Percentiles rank a stretch among this genome's conserved stretches.
These are phyloP conservation scores for Fusarium sp. DNA, from an alignment of 2,329 filamentous ascomycete species.

Conservation along the genomic window DNA sequence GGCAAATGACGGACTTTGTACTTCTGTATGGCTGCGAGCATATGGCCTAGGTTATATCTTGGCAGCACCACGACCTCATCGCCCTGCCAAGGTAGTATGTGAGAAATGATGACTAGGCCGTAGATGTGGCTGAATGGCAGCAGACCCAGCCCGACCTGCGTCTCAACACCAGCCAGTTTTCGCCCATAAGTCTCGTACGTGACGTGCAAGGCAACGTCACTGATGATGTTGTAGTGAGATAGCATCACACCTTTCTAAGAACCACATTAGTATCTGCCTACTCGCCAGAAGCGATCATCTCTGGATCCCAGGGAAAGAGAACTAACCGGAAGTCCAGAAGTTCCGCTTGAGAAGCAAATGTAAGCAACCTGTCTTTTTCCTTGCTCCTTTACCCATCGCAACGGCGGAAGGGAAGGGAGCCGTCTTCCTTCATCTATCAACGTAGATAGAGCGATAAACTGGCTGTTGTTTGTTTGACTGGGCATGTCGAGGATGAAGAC, in stretches of 20 bases:
- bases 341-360: not conserved
- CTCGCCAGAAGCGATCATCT: too few relatives aligned
- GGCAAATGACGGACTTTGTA: not conserved
- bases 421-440: not conserved
- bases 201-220: not conserved
- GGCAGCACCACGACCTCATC: not conserved
- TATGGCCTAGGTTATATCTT: not conserved
- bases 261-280: not conserved
- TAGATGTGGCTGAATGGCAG: constrained; percentile 82
- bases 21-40: not conserved
- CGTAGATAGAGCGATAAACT: not conserved
- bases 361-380: not conserved
- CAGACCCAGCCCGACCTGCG: constrained; percentile 70
- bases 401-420: fast-evolving
- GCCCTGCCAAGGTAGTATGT: not conserved
- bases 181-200: not conserved
- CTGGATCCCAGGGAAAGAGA: fast-evolving
- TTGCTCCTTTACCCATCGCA: not conserved
- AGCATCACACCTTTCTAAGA: not conserved
- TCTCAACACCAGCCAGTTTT: constrained; percentile 33
- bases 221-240: not conserved
- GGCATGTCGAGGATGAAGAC: not conserved
- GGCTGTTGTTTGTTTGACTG: fast-evolving
- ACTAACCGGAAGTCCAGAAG: not conserved
- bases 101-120: not conserved